These are phyloP conservation scores for Boletus rufocinnamomeus DNA, from an alignment of 768 basidiomycete genomes.

Conservation along the genomic window DNA sequence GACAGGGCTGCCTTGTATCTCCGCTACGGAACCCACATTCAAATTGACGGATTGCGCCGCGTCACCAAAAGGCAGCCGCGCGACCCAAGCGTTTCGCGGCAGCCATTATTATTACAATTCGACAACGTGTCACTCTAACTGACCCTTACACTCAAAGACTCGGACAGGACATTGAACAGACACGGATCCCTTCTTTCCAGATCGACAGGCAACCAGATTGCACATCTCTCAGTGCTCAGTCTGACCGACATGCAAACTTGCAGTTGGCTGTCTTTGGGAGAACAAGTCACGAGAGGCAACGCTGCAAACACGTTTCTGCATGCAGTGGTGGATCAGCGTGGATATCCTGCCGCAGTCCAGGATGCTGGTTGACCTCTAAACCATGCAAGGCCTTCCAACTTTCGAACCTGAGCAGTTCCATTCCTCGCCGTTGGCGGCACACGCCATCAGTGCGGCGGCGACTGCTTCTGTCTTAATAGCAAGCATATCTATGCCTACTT, in stretches of 20 bases:
- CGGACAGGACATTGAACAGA: background rate
- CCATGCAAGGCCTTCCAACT: conserved; percentile 36
- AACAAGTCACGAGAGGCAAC: conserved; percentile 25
- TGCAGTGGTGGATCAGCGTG: conserved; percentile 28
- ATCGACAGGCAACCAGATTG: background rate
- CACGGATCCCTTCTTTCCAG: background rate
- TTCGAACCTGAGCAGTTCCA: conserved; percentile 30
- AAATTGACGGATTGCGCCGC: background rate
- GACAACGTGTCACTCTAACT: background rate
- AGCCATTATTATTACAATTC: background rate
- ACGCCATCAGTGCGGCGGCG: conserved; percentile 34
- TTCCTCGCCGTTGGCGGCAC: conserved; percentile 32
- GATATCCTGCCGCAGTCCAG: conserved; percentile 17
- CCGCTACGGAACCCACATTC: background rate
- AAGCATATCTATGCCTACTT: conserved; percentile 30
- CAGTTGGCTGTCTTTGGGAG: conserved; percentile 4
- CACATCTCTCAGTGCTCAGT: background rate
- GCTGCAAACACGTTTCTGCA: conserved; percentile 36
- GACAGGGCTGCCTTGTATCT: background rate
- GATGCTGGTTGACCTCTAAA: conserved; percentile 27
- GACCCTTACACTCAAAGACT: background rate
- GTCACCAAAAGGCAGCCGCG: background rate
- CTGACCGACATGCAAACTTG: conserved; percentile 1
- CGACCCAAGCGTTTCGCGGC: background rate
- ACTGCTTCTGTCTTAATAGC: conserved; percentile 35